phyloP scores from a whole-genome alignment of 495 filamentous ascomycete species.

The Glutinoglossum americanum region DNA sequence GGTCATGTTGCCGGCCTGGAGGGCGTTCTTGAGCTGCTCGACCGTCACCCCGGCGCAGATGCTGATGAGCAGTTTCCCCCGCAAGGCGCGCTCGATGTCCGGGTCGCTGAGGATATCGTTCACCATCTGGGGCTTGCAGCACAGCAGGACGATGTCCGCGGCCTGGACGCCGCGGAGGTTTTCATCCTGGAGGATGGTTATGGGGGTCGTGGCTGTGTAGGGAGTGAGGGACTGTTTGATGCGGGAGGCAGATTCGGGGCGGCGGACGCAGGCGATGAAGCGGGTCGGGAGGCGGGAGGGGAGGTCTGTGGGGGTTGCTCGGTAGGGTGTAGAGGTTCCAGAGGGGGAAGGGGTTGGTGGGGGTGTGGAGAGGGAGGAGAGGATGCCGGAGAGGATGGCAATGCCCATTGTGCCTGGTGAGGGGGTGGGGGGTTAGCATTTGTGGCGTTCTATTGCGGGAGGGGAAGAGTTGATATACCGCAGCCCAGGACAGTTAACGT shows the following conservation, averaged over 20 bases:
- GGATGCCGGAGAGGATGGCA: constrained; percentile 64
- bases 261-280: constrained; percentile 59
- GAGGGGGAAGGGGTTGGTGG: constrained; percentile 10
- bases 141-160: constrained; percentile 46
- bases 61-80: constrained; percentile 62
- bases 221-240: constrained; percentile 35
- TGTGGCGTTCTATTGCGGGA: neutral
- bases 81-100: constrained; percentile 46
- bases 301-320: too few species aligned
- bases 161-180: constrained; percentile 36
- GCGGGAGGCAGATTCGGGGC: constrained; percentile 35
- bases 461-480: constrained; percentile 24
- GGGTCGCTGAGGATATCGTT: constrained; percentile 29
- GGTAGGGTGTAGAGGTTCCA: neutral
- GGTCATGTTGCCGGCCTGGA: constrained; percentile 21
- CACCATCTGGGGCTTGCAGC: constrained; percentile 62
- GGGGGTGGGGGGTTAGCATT: constrained; percentile 2
- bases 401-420: constrained; percentile 68
- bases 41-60: constrained; percentile 67
- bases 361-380: constrained; percentile 29
- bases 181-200: constrained; percentile 24
- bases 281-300: constrained; percentile 37
- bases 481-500: constrained; percentile 54
- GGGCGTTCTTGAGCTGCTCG: constrained; percentile 34
- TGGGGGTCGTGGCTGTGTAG: constrained; percentile 17